phyloP scores from a whole-genome alignment of 768 basidiomycete genomes.

The Rhodotorula paludigena region DNA sequence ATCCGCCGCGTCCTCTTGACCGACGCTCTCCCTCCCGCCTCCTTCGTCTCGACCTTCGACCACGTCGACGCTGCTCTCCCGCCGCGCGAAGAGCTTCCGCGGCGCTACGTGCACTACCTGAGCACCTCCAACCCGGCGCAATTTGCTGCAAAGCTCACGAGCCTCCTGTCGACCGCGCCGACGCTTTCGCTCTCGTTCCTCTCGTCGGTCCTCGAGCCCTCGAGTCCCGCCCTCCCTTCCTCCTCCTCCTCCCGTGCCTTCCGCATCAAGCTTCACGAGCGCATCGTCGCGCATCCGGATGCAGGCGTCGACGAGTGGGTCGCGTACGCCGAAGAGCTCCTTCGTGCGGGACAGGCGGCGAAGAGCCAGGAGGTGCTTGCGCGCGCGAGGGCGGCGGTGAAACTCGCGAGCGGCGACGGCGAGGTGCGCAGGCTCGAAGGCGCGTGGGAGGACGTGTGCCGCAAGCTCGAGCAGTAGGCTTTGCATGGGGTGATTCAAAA shows the following conservation, averaged over 20 bases:
- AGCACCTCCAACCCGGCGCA: background rate
- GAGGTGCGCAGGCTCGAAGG: conserved; percentile 17
- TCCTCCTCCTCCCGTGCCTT: background rate
- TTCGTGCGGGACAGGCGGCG: background rate
- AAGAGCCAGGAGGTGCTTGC: conserved; percentile 15
- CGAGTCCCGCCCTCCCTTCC: background rate
- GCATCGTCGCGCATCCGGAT: conserved; percentile 23
- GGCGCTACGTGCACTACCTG: conserved; percentile 32
- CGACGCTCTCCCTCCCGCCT: conserved; percentile 25
- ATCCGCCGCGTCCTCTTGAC: conserved; percentile 25
- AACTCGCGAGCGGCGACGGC: background rate
- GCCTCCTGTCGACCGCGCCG: conserved; percentile 11
- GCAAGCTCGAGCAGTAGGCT: conserved; percentile 12
- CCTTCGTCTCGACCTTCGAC: conserved; percentile 12
- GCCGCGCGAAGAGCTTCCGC: conserved; percentile 27
- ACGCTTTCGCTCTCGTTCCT: conserved; percentile 28
- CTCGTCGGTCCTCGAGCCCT: background rate
- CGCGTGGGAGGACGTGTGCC: conserved; percentile 19
- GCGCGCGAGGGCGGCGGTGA: conserved; percentile 10
- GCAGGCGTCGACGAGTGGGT: conserved; percentile 27
- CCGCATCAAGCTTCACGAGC: conserved; percentile 14
- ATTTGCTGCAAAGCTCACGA: conserved; percentile 3
- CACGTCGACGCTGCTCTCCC: background rate
- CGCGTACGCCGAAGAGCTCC: conserved; percentile 26
- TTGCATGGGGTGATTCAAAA: background rate